Conservation (phyloP, 495 filamentous ascomycete species). For the Tricharina praecox region DNA sequence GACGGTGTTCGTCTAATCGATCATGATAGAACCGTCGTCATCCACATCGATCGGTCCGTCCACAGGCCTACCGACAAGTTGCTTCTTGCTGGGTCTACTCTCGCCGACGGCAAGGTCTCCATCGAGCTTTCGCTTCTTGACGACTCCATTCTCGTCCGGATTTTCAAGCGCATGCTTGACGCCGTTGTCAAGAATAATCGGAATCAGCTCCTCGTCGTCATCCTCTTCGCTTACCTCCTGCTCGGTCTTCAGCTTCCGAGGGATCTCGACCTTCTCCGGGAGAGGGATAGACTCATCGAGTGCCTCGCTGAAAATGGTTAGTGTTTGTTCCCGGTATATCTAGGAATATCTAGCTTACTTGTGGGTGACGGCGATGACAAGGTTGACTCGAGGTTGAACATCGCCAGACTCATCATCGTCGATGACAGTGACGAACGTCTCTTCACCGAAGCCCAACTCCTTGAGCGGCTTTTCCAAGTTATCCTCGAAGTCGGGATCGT, state of each 20-base stretch:
- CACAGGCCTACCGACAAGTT: constrained; percentile 8
- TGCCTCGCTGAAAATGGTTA: constrained; percentile 17
- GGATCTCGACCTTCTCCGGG: constrained; percentile 33
- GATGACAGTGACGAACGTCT: constrained; percentile 65
- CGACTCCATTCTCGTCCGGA: constrained; percentile 9
- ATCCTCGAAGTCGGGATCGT: constrained; percentile 76
- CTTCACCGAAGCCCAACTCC: constrained; percentile 55
- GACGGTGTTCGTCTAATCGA: constrained; percentile 17
- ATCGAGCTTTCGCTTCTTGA: constrained; percentile 33
- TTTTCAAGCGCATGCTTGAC: constrained; percentile 12
- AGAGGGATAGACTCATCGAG: constrained; percentile 33
- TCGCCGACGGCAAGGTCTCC: constrained; percentile 12
- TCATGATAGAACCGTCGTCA: constrained; percentile 35
- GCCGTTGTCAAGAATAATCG: constrained; percentile 12
- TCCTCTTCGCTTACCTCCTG: constrained; percentile 13
- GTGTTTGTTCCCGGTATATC: not conserved
- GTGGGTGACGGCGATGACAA: constrained; percentile 43
- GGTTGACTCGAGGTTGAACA: constrained; percentile 61
- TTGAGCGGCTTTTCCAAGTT: constrained; percentile 62
- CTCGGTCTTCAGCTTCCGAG: constrained; percentile 32
- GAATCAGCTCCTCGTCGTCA: too few species aligned
- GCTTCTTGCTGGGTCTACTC: constrained; percentile 9
- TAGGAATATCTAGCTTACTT: constrained; percentile 26
- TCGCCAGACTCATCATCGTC: constrained; percentile 53
- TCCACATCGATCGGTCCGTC: constrained; percentile 38